Evolutionary conservation across 805 yeast species (phyloP), one percentile per base, ranked within the genome.

Genomic region (Starmera dryadoides): DNA sequence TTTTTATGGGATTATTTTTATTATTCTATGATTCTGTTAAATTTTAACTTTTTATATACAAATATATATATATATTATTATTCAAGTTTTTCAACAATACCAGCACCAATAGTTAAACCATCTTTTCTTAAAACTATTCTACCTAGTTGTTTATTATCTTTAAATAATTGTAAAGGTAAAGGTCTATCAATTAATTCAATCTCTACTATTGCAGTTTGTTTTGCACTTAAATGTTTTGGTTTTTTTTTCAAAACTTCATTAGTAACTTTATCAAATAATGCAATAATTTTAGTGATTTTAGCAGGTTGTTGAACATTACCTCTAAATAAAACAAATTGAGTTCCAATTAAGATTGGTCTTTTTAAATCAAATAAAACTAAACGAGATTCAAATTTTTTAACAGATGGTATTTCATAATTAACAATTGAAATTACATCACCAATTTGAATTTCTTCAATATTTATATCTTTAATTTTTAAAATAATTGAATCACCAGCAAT

Each of bases 101-200:
- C 97, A 68, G 91, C 97, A 67, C 96, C 97, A 62, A 91, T 96
- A 55, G 98, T 89, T 73, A 85, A 94, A 76, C 97, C 87, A 95
- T 89, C 89, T 73, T 89, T 96, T 84, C 98, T 89, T 77, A 89
- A 94, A 63, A 89, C 91, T 74, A 91, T 77, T 82, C 98, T 88
- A 74, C 96, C 93, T 70, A 91, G 73, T 74, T 94, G 96, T 68
- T 91, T 96, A 81, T 91, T 88, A 65, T 87, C 93, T 64, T 80
- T 73, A 81, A 80, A 91, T 57, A 91, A 77, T 74, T 91, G 96
- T 55, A 89, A 95, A 71, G 96, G 89, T 75, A 91, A 78, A 61
- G 95, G 89, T 78, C 57, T 47, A 6, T 85, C 88, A 60, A 85
- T 67, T 58, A 91, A 84, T 59, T 87, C 80, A 74, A 89, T 77